These are phyloP conservation scores for Epichloe baconii DNA, from an alignment of 2,329 filamentous ascomycete species.

Conservation along the genomic window DNA sequence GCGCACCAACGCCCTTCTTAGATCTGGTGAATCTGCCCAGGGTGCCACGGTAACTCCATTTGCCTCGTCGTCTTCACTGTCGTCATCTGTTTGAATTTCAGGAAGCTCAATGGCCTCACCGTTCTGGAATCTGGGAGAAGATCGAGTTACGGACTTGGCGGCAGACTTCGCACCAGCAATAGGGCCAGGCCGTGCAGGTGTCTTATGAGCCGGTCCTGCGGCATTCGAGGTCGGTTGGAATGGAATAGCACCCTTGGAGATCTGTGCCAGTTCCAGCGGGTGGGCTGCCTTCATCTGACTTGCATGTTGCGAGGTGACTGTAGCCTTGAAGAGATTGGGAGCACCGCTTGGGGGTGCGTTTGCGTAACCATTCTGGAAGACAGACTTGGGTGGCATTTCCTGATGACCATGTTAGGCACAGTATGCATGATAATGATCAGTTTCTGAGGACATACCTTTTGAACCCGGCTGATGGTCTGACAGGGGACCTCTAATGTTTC, in stretches of 20 bases:
- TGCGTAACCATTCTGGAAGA: slow-evolving; percentile 48
- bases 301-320: slow-evolving; percentile 53
- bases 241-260: slow-evolving; percentile 77
- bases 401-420: slow-evolving; percentile 16
- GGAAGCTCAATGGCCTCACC: slow-evolving; percentile 86
- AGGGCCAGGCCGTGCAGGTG: slow-evolving; percentile 45
- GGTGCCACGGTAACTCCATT: slow-evolving; percentile 43
- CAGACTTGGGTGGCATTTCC: slow-evolving; percentile 47
- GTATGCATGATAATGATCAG: not conserved
- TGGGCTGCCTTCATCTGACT: slow-evolving; percentile 50
- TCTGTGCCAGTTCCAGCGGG: slow-evolving; percentile 73
- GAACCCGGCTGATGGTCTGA: slow-evolving; percentile 60
- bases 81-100: slow-evolving; percentile 89
- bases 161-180: slow-evolving; percentile 35
- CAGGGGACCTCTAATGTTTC: slow-evolving; percentile 67
- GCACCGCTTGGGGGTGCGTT: slow-evolving; percentile 42
- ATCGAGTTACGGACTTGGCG: slow-evolving; percentile 47
- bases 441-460: slow-evolving; percentile 45
- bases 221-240: slow-evolving; percentile 62
- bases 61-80: slow-evolving; percentile 65
- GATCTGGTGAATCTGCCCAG: slow-evolving; percentile 82
- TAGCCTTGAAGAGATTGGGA: slow-evolving; percentile 51
- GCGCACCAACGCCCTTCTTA: slow-evolving; percentile 59
- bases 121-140: slow-evolving; percentile 76
- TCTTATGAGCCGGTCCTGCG: slow-evolving; percentile 49